Evolutionary conservation across 2,329 filamentous ascomycete species (phyloP), one percentile per base, ranked within the genome.

Genomic region (Beauveria varroae): DNA sequence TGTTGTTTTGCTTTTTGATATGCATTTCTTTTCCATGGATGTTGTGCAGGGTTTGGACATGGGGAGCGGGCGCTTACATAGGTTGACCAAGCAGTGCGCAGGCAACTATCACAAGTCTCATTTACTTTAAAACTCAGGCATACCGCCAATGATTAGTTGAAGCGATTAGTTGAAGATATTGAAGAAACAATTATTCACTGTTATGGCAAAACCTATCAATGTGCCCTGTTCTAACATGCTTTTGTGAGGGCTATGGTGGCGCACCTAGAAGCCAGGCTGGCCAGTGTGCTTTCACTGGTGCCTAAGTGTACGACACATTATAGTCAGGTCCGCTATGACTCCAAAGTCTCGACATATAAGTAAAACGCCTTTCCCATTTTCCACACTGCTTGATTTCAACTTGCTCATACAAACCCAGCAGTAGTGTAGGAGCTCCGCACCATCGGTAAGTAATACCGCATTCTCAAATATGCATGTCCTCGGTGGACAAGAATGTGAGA

Each of bases 1-100:
- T 44, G 18, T 43, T 46, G 7, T 26, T 37, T 60, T 43, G n/a
- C 57, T 53, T 53, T 52, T 28, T 9, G 1, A 37, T 37, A 16
- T 37, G 34, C 34, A 37, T 6, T 37, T 60, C 28, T 20, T 37
- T 40, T 52, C 8, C 22, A 8, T 50, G 57, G 47, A 18, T 18
- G 14, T n/a, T 50, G 53, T 44, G 26, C n/a, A 37, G 30, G 34
- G 49, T 44, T 60, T 53, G 49, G 57, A 60, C 47, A 52, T 44
- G 40, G 40, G 40, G 18, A 44, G 49, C 40, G 1, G 47, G 57
- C 57, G 49, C 37, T 53, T 46, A 44, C 20, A 60, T 14, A 1
- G n/a, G 16, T 52, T 22, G 40, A 44, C 28, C 26, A 30, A 51
- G n/a, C 34, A 41, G 44, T 24, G 46, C 53, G 18, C 40, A 34